A percentile compares a stretch with the other conserved stretches of the same genome.
These are phyloP conservation scores for Fusarium solani-melongenae DNA, from an alignment of 2,329 filamentous ascomycete species.

Conservation along the genomic window DNA sequence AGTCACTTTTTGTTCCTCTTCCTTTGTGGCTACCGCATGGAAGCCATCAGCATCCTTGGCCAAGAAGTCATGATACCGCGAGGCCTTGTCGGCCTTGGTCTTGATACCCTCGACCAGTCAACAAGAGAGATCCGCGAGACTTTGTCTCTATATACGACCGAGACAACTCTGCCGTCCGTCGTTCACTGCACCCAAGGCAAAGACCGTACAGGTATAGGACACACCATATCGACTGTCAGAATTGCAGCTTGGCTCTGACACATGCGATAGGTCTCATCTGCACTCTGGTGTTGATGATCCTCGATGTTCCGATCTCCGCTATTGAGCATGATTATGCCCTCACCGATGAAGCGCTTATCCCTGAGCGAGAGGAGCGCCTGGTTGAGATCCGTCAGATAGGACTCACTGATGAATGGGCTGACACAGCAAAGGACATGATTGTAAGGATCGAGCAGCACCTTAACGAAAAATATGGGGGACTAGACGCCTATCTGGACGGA, in stretches of 20 bases:
- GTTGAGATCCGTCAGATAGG: slow-evolving; percentile 77
- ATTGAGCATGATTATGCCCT: slow-evolving; percentile 79
- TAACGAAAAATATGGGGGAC: slow-evolving; percentile 70
- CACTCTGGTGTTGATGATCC: slow-evolving; percentile 73
- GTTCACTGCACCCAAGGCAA: slow-evolving; percentile 93
- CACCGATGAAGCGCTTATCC: slow-evolving; percentile 68
- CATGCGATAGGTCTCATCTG: slow-evolving; percentile 73
- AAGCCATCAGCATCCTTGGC: slow-evolving; percentile 77
- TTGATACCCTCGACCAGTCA: slow-evolving; percentile 76
- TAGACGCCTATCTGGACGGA: slow-evolving; percentile 71
- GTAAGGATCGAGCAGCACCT: slow-evolving; percentile 67
- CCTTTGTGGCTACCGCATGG: slow-evolving; percentile 72
- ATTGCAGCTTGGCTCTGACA: background rate
- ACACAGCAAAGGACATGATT: slow-evolving; percentile 74
- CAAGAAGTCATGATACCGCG: slow-evolving; percentile 76
- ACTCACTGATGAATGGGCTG: slow-evolving; percentile 77
- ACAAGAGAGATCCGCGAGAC: slow-evolving; percentile 66
- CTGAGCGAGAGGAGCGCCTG: slow-evolving; percentile 72
- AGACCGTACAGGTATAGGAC: slow-evolving; percentile 65
- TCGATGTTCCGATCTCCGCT: slow-evolving; percentile 66
- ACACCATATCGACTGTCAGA: no score
- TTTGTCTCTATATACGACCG: slow-evolving; percentile 44
- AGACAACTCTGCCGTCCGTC: slow-evolving; percentile 69
- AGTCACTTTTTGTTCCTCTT: slow-evolving; percentile 68
- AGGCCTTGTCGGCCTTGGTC: slow-evolving; percentile 77